Base-by-base conservation (phyloP, 2,329 filamentous ascomycete genomes). In the Alternaria brassicae region DNA sequence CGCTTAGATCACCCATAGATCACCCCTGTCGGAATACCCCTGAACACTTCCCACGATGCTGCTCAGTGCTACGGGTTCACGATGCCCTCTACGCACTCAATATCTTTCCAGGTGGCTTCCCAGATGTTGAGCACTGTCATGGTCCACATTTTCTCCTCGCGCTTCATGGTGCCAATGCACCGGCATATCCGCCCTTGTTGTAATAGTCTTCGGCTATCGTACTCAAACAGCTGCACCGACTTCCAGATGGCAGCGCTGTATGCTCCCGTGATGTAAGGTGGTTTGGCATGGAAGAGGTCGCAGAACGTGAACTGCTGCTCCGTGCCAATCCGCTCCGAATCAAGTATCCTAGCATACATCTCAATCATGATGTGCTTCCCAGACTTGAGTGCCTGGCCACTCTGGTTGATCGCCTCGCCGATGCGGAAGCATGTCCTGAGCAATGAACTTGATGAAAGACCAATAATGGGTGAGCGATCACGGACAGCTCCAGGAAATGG, bases 281-380 rank as follows among this genome's bases (percentile, higher is more conserved):
- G 83, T 10, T 80, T 81, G 19, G 86, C 82, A 60, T 86, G 85
- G 65, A 87, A 88, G 0, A 91, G 73, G 66, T 90, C 88, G 37
- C 81, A 80, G 49, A 91, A 85, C n/a, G 86, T 82, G 62, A 91
- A 90, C 55, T 85, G 80, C 68, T 91, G 88, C 61, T 82, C 85
- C 5, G 54, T 45, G 12, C 77, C 74, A 56, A 88, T 85, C 0
- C 88, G 83, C 53, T 79, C 83, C 0, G 88, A 89, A 51, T 81
- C 81, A 1, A 79, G 79, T 1, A 91, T 84, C 25, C 85, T 81
- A 3, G 87, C 87, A 68, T 88, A 91, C 0, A 91, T 75, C 70
- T 91, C 88, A 59, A 91, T 83, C 0, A 84, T 53, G 6, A 81
- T 71, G 4, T 79, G 80, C 51, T 84, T 81, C 41, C 83, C 81